Conservation (phyloP, 2,329 filamentous ascomycete species). For the Fusarium hostae region DNA sequence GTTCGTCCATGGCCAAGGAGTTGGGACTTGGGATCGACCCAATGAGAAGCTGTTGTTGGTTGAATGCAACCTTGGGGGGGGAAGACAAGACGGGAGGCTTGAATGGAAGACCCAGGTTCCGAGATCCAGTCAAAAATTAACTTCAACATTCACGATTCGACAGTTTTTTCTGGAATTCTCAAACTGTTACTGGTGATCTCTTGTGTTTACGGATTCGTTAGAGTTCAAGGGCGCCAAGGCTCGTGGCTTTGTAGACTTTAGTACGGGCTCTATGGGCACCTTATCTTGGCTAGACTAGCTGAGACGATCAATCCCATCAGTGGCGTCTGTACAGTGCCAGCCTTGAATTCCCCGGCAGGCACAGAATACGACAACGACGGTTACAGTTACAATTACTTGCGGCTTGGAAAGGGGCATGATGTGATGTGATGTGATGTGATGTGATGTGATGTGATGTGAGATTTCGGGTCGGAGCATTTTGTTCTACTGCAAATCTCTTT, state of each 20-base stretch:
- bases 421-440: constrained; percentile 11
- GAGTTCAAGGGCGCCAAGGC: constrained; percentile 16
- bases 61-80: constrained; percentile 1
- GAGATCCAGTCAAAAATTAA: constrained; percentile 11
- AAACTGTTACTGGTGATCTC: neutral
- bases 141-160: constrained; percentile 1
- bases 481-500: neutral
- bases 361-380: constrained; percentile 9
- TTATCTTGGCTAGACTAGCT: constrained; percentile 9
- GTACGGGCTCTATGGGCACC: neutral
- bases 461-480: constrained; percentile 9
- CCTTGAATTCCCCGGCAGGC: neutral
- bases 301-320: neutral
- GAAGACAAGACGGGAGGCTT: constrained; percentile 14
- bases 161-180: constrained; percentile 21
- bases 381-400: neutral
- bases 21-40: constrained; percentile 34
- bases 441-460: constrained; percentile 12
- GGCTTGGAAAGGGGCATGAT: constrained; percentile 9
- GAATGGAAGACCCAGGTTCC: constrained; percentile 23
- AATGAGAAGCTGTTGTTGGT: constrained; percentile 16
- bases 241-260: constrained; percentile 4
- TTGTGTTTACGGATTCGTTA: neutral
- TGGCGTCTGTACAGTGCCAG: constrained; percentile 17
- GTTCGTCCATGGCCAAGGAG: constrained; percentile 40